Evolutionary conservation across 2,329 filamentous ascomycete genomes (phyloP).

Genomic region (Podosphaera fusca): DNA sequence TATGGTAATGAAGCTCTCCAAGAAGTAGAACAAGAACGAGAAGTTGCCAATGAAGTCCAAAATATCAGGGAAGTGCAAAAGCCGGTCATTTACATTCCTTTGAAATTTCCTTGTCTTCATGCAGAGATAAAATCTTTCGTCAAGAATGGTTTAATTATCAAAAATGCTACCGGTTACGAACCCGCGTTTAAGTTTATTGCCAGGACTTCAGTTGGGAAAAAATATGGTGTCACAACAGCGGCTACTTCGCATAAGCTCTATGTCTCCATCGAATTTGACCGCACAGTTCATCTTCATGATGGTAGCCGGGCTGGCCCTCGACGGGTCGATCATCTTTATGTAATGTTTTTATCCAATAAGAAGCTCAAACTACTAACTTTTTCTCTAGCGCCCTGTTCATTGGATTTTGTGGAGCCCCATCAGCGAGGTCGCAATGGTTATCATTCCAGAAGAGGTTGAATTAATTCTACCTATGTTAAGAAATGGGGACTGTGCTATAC

Average conservation of each 20-base stretch:
- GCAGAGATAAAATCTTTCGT: slow-evolving; percentile 23
- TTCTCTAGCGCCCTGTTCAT: slow-evolving; percentile 24
- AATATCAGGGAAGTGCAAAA: slow-evolving; percentile 22
- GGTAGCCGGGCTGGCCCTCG: slow-evolving; percentile 7
- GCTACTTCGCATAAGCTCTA: slow-evolving; percentile 15
- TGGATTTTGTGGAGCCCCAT: slow-evolving; percentile 34
- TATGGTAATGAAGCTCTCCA: slow-evolving; percentile 25
- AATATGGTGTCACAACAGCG: slow-evolving; percentile 13
- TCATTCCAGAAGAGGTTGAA: slow-evolving; percentile 42
- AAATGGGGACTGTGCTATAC: slow-evolving; percentile 10
- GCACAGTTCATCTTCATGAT: slow-evolving; percentile 20
- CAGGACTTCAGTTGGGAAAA: slow-evolving; percentile 18
- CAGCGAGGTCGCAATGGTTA: slow-evolving; percentile 26
- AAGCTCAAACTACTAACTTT: not conserved
- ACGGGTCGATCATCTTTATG: not conserved
- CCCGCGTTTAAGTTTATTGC: slow-evolving; percentile 21
- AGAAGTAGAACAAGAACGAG: slow-evolving; percentile 27
- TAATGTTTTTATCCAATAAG: slow-evolving; percentile 2
- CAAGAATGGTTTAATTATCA: slow-evolving; percentile 20
- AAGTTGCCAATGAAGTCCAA: slow-evolving; percentile 23
- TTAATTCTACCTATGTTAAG: slow-evolving; percentile 24
- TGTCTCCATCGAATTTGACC: slow-evolving; percentile 24
- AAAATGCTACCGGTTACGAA: slow-evolving; percentile 17
- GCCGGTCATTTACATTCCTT: slow-evolving; percentile 17
- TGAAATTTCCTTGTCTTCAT: slow-evolving; percentile 24